Conservation (phyloP, 2,329 filamentous ascomycete genomes). For the Talaromyces sp. region DNA sequence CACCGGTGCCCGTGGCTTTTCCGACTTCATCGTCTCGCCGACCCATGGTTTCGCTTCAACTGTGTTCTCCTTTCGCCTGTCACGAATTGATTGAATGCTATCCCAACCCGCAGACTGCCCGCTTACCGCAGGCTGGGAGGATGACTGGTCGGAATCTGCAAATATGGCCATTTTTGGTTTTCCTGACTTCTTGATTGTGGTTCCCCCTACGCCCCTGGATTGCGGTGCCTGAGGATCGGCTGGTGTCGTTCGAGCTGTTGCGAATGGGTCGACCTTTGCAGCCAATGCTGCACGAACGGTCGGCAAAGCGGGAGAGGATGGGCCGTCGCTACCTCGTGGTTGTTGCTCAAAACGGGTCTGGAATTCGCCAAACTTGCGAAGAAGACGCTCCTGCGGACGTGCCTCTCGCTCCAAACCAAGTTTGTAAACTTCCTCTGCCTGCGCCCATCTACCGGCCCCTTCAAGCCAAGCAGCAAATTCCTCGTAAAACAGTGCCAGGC, state of each 20-base stretch:
- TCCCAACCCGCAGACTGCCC: constrained; percentile 75
- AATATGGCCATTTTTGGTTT: constrained; percentile 88
- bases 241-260: constrained; percentile 43
- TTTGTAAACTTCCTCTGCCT: constrained; percentile 91
- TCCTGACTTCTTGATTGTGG: constrained; percentile 56
- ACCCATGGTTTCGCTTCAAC: constrained; percentile 84
- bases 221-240: constrained; percentile 63
- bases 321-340: constrained; percentile 57
- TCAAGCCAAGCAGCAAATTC: constrained; percentile 95
- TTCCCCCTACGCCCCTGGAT: constrained; percentile 44
- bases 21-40: constrained; percentile 83
- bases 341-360: constrained; percentile 69
- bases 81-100: constrained; percentile 76
- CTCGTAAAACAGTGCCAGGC: constrained; percentile 88
- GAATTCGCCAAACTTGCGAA: constrained; percentile 91
- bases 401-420: constrained; percentile 86
- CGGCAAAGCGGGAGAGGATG: constrained; percentile 81
- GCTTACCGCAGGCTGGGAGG: constrained; percentile 50
- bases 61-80: constrained; percentile 90
- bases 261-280: constrained; percentile 80
- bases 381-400: constrained; percentile 69
- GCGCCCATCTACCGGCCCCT: constrained; percentile 72
- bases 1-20: constrained; percentile 70
- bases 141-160: constrained; percentile 64
- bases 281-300: constrained; percentile 76